Evolutionary conservation across 495 filamentous ascomycete species (phyloP), one percentile per base, ranked within the genome.

Genomic region (Podospora comata): DNA sequence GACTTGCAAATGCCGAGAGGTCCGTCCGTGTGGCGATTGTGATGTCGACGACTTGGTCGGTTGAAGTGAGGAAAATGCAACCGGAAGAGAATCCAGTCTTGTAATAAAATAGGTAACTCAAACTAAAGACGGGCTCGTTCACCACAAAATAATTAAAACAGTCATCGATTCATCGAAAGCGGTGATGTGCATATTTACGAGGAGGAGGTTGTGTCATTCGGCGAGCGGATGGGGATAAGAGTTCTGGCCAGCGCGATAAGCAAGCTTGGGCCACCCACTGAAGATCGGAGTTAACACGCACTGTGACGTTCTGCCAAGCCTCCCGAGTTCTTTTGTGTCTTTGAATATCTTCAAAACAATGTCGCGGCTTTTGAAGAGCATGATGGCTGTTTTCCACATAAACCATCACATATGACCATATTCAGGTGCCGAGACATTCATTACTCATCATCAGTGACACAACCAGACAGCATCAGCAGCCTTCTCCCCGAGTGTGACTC

Each of bases 371-470:
- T 39, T 39, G 34, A 39, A 39, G 34, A 39, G 23, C 11, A 39
- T 39, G 6, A 39, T 6, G 11, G 5, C 34, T 5, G 11, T 11
- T 39, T 39, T 39, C 34, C 6, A 5, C 34, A 6, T 5, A 6
- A 6, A 6, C 34, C 11, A 6, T 54, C 70, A 78, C 75, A 77
- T 83, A 81, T 79, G 80, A 80, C 79, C 79, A 82, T 74, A 81
- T 64, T 72, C 73, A 73, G 28, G 73, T 70, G 82, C 23, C 1
- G 23, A 23, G 23, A 23, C 23, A 23, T 23, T 1, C 23, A 23
- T 23, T 23, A 23, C 23, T 23, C 23, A 23, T 23, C 23, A 23
- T 23, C 1, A 23, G 23, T 23, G 23, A 23, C 23, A 23, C 23
- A 23, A 23, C 23, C 23, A 23, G 23, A 23, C 23, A 23, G 23